Base-by-base conservation (phyloP, 768 basidiomycete genomes). In the Lactarius akahatsu region DNA sequence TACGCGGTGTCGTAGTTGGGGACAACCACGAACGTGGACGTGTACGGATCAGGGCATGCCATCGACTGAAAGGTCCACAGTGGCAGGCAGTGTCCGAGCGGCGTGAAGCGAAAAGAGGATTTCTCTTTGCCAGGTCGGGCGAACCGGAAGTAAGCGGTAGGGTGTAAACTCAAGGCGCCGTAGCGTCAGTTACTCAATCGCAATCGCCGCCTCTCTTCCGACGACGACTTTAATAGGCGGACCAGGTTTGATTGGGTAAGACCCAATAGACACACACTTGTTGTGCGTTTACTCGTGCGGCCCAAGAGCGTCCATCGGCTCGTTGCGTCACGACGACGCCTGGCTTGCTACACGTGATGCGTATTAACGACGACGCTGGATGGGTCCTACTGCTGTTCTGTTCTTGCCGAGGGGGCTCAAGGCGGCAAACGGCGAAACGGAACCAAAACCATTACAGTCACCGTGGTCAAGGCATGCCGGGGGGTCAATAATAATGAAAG, bases 151-250 rank as follows among this genome's bases (percentile, higher is more conserved):
- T 23, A 52, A 26, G 50, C 50, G 50, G 50, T 28, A 26, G 13
- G 50, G 11, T 50, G 23, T 13, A 26, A 38, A 13, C 36, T 38
- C 11, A 20, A 9, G 20, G 45, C 45, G 45, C 45, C 20, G 47
- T 26, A 52, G 50, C 50, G 50, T 52, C 50, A 52, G 50, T 52
- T 52, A 52, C 64, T 60, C 64, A 60, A 65, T 65, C 64, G 64
- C 64, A 23, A 52, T 52, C 50, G 13, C 50, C 50, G 50, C 50
- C 50, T 52, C 50, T 52, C 50, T 52, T 52, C 50, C 50, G 50
- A 52, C 50, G 50, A 52, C 50, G 50, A 52, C 50, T 52, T 52
- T 52, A 52, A 52, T 52, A 52, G 50, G 50, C 50, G 50, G 23
- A 50, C 47, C 47, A 1, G 47, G 23, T 50, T n/a, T 50, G 7